These are phyloP conservation scores for Exutisphaerella laricina DNA, from an alignment of 2,329 filamentous ascomycete genomes.

Conservation along the genomic window DNA sequence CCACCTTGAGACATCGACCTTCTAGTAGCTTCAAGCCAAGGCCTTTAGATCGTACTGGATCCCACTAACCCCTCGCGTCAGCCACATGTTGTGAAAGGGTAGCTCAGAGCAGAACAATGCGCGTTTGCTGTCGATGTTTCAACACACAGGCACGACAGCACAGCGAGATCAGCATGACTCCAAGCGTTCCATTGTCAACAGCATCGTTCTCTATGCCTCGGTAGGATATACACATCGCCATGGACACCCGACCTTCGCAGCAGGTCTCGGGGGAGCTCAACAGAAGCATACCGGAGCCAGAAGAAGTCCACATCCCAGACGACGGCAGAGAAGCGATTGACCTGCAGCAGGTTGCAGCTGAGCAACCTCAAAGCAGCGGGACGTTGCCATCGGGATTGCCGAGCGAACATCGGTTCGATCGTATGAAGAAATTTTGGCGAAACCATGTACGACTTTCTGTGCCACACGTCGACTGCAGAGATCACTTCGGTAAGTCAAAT, in stretches of 20 bases:
- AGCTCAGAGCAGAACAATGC: too few relatives aligned
- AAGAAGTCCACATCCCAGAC: constrained; percentile 24
- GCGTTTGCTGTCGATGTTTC: too few relatives aligned
- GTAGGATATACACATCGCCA: constrained; percentile 4
- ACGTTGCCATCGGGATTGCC: constrained; percentile 5
- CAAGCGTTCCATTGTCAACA: neutral
- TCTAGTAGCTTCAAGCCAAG: too few relatives aligned
- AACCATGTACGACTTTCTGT: constrained; percentile 48
- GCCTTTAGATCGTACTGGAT: too few relatives aligned
- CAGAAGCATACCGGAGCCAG: constrained; percentile 22
- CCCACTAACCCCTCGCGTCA: too few relatives aligned
- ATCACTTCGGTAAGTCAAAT: constrained; percentile 52
- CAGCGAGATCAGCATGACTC: neutral
- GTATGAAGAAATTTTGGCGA: constrained; percentile 44
- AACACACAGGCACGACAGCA: too few relatives aligned
- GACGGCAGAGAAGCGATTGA: constrained; percentile 34
- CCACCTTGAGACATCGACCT: too few relatives aligned
- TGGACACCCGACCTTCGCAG: constrained; percentile 2
- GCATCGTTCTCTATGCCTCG: too few relatives aligned
- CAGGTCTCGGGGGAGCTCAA: constrained; percentile 5
- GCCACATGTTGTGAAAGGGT: too few relatives aligned
- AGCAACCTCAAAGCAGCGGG: constrained; percentile 2
- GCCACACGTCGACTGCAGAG: constrained; percentile 46
- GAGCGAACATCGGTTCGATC: constrained; percentile 33
- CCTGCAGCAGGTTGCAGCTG: constrained; percentile 18